Base-by-base conservation (phyloP, 352 stramenopile species). In the Globisporangium megalacanthum region DNA sequence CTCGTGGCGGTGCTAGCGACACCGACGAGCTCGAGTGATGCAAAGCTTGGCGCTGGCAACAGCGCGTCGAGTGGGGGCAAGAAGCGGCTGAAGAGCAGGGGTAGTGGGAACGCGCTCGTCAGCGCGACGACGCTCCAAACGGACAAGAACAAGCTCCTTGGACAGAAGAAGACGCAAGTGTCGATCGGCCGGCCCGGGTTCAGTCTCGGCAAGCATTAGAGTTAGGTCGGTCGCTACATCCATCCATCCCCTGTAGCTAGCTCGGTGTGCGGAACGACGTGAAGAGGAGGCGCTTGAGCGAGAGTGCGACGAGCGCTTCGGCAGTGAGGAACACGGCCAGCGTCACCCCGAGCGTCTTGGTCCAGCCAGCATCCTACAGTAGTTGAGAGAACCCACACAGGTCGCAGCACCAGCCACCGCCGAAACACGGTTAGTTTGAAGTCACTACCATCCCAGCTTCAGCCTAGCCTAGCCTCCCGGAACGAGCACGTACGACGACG, bases 121-220 rank as follows among this genome's bases (percentile, higher is more conserved):
- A 60, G n/a, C 7, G 47, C 22, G 46, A 44, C 45, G 25, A 46
- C 37, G 11, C 45, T 39, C 7, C 6, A 9, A 5, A 39, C 50
- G 31, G 33, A 77, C 36, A 86, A 86, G 49, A 63, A 80, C 44
- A 89, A 83, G 65, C 64, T 83, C 31, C 70, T 77, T n/a, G 77
- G 72, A 13, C 61, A 79, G 45, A 92, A 89, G 67, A 92, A 89
- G 59, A 79, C 79, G 22, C 78, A 89, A 56, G 82, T 92, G 9
- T 73, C 79, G 33, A 92, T 92, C 19, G 83, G 83, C 1, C 74
- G 83, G n/a, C 83, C 83, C 11, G 83, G 83, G 0, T 92, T 92
- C 55, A 92, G 80, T 46, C 75, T 92, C 39, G 80, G 80, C n/a
- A 80, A 78, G 44, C 78, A 70, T n/a, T 88, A 83, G 61, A 36